Percentiles rank a stretch among this genome's conserved stretches.
These are phyloP conservation scores for Hygrocybe coccinea DNA, from an alignment of 768 basidiomycete species.

Conservation along the genomic window DNA sequence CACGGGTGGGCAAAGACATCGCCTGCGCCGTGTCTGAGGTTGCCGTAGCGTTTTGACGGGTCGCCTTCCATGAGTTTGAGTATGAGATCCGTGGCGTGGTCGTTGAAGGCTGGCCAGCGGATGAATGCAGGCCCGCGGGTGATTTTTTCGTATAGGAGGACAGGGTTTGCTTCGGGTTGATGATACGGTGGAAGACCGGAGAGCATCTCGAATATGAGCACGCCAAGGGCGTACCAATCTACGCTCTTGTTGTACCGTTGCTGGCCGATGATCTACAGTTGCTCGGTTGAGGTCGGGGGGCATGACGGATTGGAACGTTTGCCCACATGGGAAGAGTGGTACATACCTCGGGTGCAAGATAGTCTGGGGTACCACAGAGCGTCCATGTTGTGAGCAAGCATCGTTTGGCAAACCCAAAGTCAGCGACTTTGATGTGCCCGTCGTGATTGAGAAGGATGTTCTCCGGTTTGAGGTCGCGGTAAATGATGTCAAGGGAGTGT, in stretches of 20 bases:
- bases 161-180: conserved; percentile 76
- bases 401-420: conserved; percentile 93
- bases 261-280: conserved; percentile 63
- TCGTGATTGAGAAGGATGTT: conserved; percentile 91
- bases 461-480: conserved; percentile 97
- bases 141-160: conserved; percentile 90
- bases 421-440: conserved; percentile 94
- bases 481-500: conserved; percentile 84
- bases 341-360: conserved; percentile 80
- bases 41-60: conserved; percentile 84
- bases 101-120: conserved; percentile 74
- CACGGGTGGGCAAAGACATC: conserved; percentile 92
- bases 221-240: conserved; percentile 98
- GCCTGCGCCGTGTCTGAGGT: conserved; percentile 78
- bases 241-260: conserved; percentile 92
- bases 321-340: too few relatives aligned
- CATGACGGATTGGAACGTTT: conserved; percentile 13
- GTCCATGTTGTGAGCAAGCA: conserved; percentile 90
- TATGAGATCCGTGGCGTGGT: conserved; percentile 82
- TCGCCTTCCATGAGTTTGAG: conserved; percentile 86
- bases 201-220: conserved; percentile 97
- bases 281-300: neutral
- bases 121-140: conserved; percentile 67
- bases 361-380: conserved; percentile 92
- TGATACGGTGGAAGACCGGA: conserved; percentile 95